phyloP scores from a whole-genome alignment of 1,139 yeast genomes.

The Wickerhamomyces sp. region DNA sequence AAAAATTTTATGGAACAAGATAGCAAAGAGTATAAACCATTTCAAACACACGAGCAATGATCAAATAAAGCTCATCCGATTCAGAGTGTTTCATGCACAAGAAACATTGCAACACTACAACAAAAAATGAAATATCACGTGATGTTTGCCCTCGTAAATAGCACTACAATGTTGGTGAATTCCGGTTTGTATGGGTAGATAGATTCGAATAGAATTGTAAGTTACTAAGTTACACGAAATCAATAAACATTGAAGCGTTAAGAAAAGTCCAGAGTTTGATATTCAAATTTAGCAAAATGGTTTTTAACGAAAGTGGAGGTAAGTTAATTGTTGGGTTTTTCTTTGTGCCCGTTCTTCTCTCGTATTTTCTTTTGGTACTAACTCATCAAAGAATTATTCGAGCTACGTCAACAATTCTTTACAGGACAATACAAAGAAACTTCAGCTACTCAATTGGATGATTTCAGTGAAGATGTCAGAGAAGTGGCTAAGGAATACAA shows the following conservation, averaged over 20 bases:
- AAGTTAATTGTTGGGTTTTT: neutral
- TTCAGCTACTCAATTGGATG: constrained; percentile 5
- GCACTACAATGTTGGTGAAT: too few species aligned
- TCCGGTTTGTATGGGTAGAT: too few species aligned
- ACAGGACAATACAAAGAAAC: constrained; percentile 19
- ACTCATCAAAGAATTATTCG: constrained; percentile 13
- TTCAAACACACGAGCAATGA: neutral
- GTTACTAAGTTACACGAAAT: neutral
- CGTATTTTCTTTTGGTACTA: neutral
- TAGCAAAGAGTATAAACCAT: neutral
- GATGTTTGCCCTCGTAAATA: neutral
- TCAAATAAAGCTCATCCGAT: neutral
- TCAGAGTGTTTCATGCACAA: neutral
- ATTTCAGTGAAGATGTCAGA: constrained; percentile 9
- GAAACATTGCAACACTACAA: neutral
- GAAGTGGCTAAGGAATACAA: constrained; percentile 14
- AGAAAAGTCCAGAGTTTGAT: neutral
- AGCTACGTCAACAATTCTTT: constrained; percentile 21
- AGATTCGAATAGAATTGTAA: too few species aligned
- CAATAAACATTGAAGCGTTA: neutral
- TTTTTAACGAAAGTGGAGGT: neutral
- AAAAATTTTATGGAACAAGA: neutral
- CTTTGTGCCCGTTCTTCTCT: neutral
- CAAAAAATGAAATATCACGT: neutral
- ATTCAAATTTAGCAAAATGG: neutral